These are phyloP conservation scores for Gentiana dahurica DNA, from an alignment of 257 asterid species.

Conservation along the genomic window DNA sequence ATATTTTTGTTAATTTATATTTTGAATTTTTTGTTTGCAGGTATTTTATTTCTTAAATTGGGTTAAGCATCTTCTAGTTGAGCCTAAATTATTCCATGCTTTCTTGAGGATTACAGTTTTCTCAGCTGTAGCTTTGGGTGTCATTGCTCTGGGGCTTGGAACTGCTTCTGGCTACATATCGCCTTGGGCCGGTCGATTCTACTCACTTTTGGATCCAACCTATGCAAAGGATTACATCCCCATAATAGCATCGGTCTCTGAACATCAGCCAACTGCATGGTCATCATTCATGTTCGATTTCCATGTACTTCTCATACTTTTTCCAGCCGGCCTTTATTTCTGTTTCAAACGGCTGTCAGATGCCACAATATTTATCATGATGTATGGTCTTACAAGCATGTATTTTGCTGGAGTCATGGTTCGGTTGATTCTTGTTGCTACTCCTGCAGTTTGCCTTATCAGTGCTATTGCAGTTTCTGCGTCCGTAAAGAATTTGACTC, in stretches of 20 bases:
- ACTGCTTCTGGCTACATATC: conserved; percentile 97
- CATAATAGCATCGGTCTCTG: conserved; percentile 96
- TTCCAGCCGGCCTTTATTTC: conserved; percentile 98
- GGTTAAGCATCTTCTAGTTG: conserved; percentile 80
- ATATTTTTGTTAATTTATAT: not conserved
- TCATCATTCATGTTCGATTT: conserved; percentile 99
- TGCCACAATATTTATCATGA: conserved; percentile 88
- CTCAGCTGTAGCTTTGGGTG: conserved; percentile 69
- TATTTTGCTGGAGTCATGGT: conserved; percentile 99
- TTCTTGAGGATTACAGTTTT: conserved; percentile 85
- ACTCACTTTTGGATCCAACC: conserved; percentile 94
- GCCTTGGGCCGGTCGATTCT: conserved; percentile 99
- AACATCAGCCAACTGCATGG: conserved; percentile 99
- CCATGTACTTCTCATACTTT: conserved; percentile 71
- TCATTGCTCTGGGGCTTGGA: conserved; percentile 82
- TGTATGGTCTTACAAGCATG: conserved; percentile 99
- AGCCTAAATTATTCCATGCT: conserved; percentile 78
- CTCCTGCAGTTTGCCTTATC: conserved; percentile 96
- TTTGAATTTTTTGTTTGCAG: conserved; percentile 35
- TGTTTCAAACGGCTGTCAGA: conserved; percentile 97
- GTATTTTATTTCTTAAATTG: conserved; percentile 93
- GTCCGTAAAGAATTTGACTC: conserved; percentile 82
- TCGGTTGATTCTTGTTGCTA: conserved; percentile 92
- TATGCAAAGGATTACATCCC: conserved; percentile 98
- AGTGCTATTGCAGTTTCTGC: conserved; percentile 99